Conservation (phyloP, 805 yeast genomes). For the Candida takata region DNA sequence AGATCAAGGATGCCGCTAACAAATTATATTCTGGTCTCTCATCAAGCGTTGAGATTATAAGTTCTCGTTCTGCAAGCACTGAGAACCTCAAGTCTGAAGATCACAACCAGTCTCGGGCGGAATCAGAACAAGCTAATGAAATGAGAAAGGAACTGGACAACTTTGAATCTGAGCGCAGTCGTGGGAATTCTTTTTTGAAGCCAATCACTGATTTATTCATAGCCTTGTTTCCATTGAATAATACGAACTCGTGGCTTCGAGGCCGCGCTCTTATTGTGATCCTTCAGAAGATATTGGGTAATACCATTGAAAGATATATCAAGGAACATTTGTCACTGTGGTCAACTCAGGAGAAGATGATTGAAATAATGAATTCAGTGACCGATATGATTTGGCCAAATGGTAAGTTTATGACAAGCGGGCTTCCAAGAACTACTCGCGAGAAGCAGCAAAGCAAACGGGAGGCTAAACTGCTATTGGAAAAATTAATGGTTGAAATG, state of each 20-base stretch:
- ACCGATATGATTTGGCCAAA: constrained; percentile 41
- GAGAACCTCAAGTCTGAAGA: constrained; percentile 14
- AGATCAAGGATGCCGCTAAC: constrained; percentile 17
- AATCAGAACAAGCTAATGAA: constrained; percentile 30
- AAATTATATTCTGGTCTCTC: constrained; percentile 17
- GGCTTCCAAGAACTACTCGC: constrained; percentile 37
- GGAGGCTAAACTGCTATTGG: constrained; percentile 54
- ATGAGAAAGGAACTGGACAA: constrained; percentile 49
- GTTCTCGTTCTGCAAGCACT: constrained; percentile 6
- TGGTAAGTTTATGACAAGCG: constrained; percentile 42
- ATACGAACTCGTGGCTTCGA: constrained; percentile 67
- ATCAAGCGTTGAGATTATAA: constrained; percentile 11
- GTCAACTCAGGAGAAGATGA: constrained; percentile 38
- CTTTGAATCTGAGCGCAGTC: constrained; percentile 22
- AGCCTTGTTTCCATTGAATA: constrained; percentile 58
- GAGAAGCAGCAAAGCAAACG: constrained; percentile 48
- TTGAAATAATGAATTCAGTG: constrained; percentile 30
- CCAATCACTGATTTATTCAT: constrained; percentile 77
- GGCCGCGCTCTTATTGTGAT: constrained; percentile 79
- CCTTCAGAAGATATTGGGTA: constrained; percentile 79
- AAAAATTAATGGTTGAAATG: constrained; percentile 51
- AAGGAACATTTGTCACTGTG: constrained; percentile 33
- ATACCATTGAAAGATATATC: constrained; percentile 64
- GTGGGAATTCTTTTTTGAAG: constrained; percentile 53
- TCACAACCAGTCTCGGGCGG: neutral